Conservation (phyloP, 345 rosid genomes). For the Noccaea caerulescens region DNA sequence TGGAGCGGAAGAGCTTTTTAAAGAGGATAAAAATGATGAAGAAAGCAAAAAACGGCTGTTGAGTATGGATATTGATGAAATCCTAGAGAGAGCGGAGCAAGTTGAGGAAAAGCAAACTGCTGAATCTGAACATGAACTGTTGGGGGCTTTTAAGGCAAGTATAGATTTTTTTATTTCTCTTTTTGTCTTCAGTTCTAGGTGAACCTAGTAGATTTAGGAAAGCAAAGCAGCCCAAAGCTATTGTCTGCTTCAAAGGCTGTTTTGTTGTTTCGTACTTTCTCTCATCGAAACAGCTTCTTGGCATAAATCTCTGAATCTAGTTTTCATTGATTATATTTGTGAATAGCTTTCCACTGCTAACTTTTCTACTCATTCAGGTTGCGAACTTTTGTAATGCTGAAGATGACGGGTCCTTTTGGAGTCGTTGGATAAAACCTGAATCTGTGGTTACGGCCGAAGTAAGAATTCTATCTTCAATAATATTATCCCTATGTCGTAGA, state of each 20-base stretch:
- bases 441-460: constrained; percentile 88
- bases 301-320: constrained; percentile 4
- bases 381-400: constrained; percentile 89
- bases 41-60: constrained; percentile 91
- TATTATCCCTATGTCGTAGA: constrained; percentile 6
- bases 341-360: constrained; percentile 21
- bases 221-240: constrained; percentile 8
- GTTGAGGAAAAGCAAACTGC: constrained; percentile 80
- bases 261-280: no score
- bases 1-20: constrained; percentile 98
- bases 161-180: background rate
- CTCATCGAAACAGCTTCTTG: background rate
- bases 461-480: constrained; percentile 41
- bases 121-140: constrained; percentile 74
- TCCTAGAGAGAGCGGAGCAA: constrained; percentile 97
- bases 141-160: constrained; percentile 97
- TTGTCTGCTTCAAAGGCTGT: background rate
- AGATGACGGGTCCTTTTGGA: constrained; percentile 98
- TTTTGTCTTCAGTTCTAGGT: constrained; percentile 15
- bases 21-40: constrained; percentile 95
- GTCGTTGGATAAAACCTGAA: constrained; percentile 99
- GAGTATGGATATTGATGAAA: constrained; percentile 97
- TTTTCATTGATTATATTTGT: constrained; percentile 12
- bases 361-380: constrained; percentile 58
- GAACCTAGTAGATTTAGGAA: constrained; percentile 16